Evolutionary conservation across 306 rosid genomes (phyloP), one percentile per base, ranked within the genome.

Genomic region (Macrotyloma uniflorum): DNA sequence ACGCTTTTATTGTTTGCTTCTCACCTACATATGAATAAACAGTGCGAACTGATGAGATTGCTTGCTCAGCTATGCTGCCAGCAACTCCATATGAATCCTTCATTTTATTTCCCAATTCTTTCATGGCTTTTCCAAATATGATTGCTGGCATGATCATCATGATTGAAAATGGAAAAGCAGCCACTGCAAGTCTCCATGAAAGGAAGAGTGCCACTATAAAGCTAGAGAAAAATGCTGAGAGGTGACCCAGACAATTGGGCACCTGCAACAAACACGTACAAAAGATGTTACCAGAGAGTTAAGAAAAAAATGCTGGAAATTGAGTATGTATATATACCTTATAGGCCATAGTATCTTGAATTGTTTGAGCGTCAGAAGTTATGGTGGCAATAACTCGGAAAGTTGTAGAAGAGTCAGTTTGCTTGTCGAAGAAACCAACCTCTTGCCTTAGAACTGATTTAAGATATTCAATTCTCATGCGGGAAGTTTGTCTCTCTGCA

Each of bases 1-100:
- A 93, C 65, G 73, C 87, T 8, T 85, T 78, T 14, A 88, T 69
- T 11, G 94, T 89, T 69, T 87, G 88, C 15, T 79, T 63, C 89
- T 93, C 98, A 19, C 89, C 97, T 2, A 91, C 94, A 22, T 86
- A 93, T 20, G 97, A 88, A 82, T 88, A 93, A 32, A 89, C 96
- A 0, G 84, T 91, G 0, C 91, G 86, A 50, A 93, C 77, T 0
- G 97, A 93, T 6, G 95, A 93, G 73, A 93, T 80, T 50, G 93
- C 90, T 85, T 93, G 98, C 82, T 93, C 94, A 8, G 94, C 94
- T 61, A 89, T 85, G 72, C 91, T 81, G 3, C 98, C 95, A n/a
- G 92, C 94, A 79, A 82, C 82, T 35, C 85, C 93, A 26, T 89
- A 91, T 15, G 89, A 84, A 42, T 76, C 85, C 73, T 86, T 88